Evolutionary conservation across 2,329 filamentous ascomycete genomes (phyloP).

Genomic region (Calonectria hongkongensis): DNA sequence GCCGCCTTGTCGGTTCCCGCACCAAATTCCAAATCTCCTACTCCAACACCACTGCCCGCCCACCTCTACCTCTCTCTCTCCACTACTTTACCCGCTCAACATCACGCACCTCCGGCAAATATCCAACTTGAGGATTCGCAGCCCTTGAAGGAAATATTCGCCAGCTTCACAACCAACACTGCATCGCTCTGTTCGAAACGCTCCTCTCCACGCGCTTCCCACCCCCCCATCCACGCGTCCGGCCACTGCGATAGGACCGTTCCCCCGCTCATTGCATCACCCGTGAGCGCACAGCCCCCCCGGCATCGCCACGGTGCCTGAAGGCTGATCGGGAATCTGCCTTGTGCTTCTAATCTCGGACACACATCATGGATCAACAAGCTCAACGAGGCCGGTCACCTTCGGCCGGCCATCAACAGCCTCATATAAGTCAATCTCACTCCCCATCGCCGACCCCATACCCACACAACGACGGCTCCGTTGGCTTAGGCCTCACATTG

Average conservation of each 20-base stretch:
- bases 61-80: slow-evolving; percentile 25
- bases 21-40: slow-evolving; percentile 33
- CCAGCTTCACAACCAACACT: slow-evolving; percentile 43
- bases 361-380: slow-evolving; percentile 65
- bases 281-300: slow-evolving; percentile 64
- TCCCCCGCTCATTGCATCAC: slow-evolving; percentile 57
- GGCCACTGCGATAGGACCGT: slow-evolving; percentile 54
- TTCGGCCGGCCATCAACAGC: slow-evolving; percentile 73
- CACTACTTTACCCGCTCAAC: slow-evolving; percentile 31
- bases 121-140: slow-evolving; percentile 30
- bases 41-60: slow-evolving; percentile 35
- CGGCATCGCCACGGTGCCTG: slow-evolving; percentile 63
- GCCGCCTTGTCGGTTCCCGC: slow-evolving; percentile 24
- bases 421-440: slow-evolving; percentile 81
- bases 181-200: slow-evolving; percentile 47
- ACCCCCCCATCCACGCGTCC: slow-evolving; percentile 56
- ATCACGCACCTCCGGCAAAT: slow-evolving; percentile 22
- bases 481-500: slow-evolving; percentile 75
- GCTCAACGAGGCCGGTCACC: slow-evolving; percentile 74
- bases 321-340: slow-evolving; percentile 69
- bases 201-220: slow-evolving; percentile 48
- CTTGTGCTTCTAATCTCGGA: slow-evolving; percentile 61
- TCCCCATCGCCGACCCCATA: slow-evolving; percentile 78
- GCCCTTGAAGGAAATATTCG: slow-evolving; percentile 24
- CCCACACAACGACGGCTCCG: slow-evolving; percentile 67